Percentiles rank a stretch among this genome's conserved stretches.
These are phyloP conservation scores for Fusarium clavum DNA, from an alignment of 2,329 filamentous ascomycete genomes.

Conservation along the genomic window DNA sequence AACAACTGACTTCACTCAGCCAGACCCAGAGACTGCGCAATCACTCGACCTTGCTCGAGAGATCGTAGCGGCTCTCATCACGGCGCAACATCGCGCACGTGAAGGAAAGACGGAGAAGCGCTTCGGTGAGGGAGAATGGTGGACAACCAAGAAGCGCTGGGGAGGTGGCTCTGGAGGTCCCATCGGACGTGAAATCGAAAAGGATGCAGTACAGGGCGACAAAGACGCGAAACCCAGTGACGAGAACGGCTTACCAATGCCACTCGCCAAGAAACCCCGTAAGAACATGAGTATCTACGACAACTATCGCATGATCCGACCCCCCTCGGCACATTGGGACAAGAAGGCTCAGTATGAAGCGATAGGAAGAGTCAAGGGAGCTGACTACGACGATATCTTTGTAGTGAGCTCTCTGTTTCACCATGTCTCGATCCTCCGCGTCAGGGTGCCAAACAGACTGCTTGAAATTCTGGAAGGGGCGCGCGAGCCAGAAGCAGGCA, in stretches of 20 bases:
- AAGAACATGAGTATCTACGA: constrained; percentile 71
- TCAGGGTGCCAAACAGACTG: constrained; percentile 67
- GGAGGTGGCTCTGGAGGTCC: constrained; percentile 71
- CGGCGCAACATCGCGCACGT: constrained; percentile 72
- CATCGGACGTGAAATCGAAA: constrained; percentile 70
- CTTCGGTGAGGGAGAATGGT: constrained; percentile 71
- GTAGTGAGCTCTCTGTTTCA: constrained; percentile 71
- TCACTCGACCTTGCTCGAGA: constrained; percentile 71
- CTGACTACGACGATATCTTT: constrained; percentile 69
- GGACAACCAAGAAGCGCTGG: constrained; percentile 70
- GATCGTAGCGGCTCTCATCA: constrained; percentile 68
- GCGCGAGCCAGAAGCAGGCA: constrained; percentile 48
- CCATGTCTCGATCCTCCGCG: constrained; percentile 68
- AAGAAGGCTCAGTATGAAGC: constrained; percentile 67
- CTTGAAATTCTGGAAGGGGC: constrained; percentile 65
- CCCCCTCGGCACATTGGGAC: constrained; percentile 70
- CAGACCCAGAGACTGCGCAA: constrained; percentile 65
- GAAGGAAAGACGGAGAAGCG: constrained; percentile 67
- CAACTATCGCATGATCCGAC: constrained; percentile 71
- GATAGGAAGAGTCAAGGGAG: constrained; percentile 63
- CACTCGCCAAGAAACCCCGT: constrained; percentile 60
- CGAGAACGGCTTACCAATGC: constrained; percentile 42
- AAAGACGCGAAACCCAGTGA: constrained; percentile 55
- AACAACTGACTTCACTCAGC: constrained; percentile 61
- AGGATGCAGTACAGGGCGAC: constrained; percentile 59